phyloP scores from a whole-genome alignment of 2,329 filamentous ascomycete genomes.

The Colletotrichum filicis region DNA sequence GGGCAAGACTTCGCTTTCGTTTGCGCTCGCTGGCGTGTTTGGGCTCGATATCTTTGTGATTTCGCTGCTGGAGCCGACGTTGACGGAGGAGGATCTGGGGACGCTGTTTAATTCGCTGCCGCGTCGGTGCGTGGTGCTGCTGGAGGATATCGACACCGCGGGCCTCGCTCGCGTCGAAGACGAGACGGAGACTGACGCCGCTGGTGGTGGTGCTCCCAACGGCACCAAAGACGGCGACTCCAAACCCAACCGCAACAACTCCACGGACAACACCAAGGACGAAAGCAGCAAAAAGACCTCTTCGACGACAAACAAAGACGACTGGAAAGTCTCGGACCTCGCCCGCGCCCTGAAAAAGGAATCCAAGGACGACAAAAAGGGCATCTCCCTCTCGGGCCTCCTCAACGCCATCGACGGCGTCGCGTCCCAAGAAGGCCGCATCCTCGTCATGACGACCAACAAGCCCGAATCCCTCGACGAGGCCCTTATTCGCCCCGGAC shows the following conservation, averaged over 20 bases:
- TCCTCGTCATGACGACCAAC: slow-evolving; percentile 88
- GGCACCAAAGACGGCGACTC: slow-evolving; percentile 13
- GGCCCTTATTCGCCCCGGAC: slow-evolving; percentile 75
- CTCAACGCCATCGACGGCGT: slow-evolving; percentile 89
- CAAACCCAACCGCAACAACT: not conserved
- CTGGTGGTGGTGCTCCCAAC: slow-evolving; percentile 5
- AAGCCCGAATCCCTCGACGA: slow-evolving; percentile 78
- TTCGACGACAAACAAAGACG: slow-evolving; percentile 25
- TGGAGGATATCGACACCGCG: slow-evolving; percentile 78
- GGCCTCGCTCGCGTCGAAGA: slow-evolving; percentile 60
- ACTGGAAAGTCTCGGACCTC: slow-evolving; percentile 53
- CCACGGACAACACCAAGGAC: slow-evolving; percentile 29
- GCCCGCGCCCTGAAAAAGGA: slow-evolving; percentile 55
- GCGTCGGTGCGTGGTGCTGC: slow-evolving; percentile 70
- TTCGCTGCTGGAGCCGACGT: slow-evolving; percentile 62
- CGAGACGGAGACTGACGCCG: slow-evolving; percentile 39
- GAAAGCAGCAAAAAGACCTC: slow-evolving; percentile 33
- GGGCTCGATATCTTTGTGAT: slow-evolving; percentile 75
- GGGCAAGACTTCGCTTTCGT: slow-evolving; percentile 76
- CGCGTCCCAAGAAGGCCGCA: slow-evolving; percentile 80
- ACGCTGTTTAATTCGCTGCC: slow-evolving; percentile 70
- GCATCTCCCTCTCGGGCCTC: slow-evolving; percentile 82
- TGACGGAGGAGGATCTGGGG: slow-evolving; percentile 72
- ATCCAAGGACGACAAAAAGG: slow-evolving; percentile 49
- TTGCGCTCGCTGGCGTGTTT: slow-evolving; percentile 74